A percentile compares a stretch with the other conserved stretches of the same genome.
Evolutionary conservation across 2,329 filamentous ascomycete species (phyloP).

Genomic region (Neonectria ditissima): DNA sequence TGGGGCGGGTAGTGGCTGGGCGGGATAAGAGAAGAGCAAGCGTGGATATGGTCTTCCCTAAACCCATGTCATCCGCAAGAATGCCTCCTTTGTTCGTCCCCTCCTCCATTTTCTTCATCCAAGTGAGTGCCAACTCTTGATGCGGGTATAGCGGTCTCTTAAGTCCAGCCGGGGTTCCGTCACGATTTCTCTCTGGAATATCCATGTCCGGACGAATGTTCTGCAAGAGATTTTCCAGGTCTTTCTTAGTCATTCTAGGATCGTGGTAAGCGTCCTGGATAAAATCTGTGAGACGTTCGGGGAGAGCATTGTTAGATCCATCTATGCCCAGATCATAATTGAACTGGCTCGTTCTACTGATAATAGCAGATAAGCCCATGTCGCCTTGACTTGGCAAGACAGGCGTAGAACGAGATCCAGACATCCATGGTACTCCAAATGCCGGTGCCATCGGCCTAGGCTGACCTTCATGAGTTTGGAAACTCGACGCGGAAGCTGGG

Average conservation of each 20-base stretch:
- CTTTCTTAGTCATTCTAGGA: slow-evolving; percentile 62
- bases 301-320: slow-evolving; percentile 51
- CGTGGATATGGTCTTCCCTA: slow-evolving; percentile 90
- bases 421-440: background rate
- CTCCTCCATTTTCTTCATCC: slow-evolving; percentile 85
- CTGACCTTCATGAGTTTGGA: background rate
- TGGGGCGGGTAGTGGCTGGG: slow-evolving; percentile 62
- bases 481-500: background rate
- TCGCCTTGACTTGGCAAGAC: slow-evolving; percentile 2
- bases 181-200: slow-evolving; percentile 69
- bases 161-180: slow-evolving; percentile 77
- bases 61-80: slow-evolving; percentile 91
- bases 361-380: slow-evolving; percentile 49
- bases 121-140: slow-evolving; percentile 84
- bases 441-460: slow-evolving; percentile 1
- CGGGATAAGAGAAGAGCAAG: slow-evolving; percentile 80
- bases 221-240: slow-evolving; percentile 76
- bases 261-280: slow-evolving; percentile 53
- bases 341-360: slow-evolving; percentile 52
- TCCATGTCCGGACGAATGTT: slow-evolving; percentile 81
- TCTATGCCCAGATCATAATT: slow-evolving; percentile 53
- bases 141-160: slow-evolving; percentile 80
- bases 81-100: slow-evolving; percentile 88
- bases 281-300: slow-evolving; percentile 48
- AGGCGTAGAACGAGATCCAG: slow-evolving; percentile 15